Conservation (phyloP, 345 rosid genomes). For the Corchorus capsularis region DNA sequence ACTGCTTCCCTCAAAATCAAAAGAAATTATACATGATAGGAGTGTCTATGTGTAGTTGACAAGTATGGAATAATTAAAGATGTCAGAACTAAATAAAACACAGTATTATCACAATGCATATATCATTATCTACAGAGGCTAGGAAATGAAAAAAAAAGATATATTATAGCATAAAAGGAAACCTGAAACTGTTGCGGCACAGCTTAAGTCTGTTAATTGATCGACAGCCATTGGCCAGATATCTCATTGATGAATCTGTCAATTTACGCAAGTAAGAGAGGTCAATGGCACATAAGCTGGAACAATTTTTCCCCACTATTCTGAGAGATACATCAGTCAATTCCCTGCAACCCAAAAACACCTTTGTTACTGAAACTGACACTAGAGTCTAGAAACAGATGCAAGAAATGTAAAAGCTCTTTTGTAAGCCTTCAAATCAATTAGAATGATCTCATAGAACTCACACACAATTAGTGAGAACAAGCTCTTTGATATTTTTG, state of each 20-base stretch:
- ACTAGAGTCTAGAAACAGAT: not conserved
- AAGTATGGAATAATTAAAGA: not conserved
- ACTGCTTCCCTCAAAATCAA: constrained; percentile 1
- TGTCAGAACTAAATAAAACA: not conserved
- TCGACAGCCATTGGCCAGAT: constrained; percentile 50
- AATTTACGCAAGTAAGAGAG: constrained; percentile 39
- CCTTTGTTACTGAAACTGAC: constrained; percentile 8
- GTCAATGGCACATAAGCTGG: constrained; percentile 44
- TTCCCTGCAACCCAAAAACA: constrained; percentile 35
- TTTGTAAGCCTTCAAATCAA: not conserved
- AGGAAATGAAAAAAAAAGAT: no score
- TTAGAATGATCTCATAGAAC: constrained; percentile 3
- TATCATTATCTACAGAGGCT: not conserved
- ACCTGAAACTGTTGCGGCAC: constrained; percentile 39
- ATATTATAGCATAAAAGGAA: constrained; percentile 2
- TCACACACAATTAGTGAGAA: constrained; percentile 28
- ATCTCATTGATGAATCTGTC: constrained; percentile 39
- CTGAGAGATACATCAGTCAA: constrained; percentile 42
- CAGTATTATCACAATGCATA: not conserved
- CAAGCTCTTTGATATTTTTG: constrained; percentile 43
- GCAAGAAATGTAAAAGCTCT: not conserved
- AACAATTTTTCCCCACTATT: constrained; percentile 34
- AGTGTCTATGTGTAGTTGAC: not conserved
- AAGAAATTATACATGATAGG: not conserved
- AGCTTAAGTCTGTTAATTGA: constrained; percentile 36